Evolutionary conservation across 345 rosid genomes (phyloP).

Genomic region (Pseudoturritis turrita): DNA sequence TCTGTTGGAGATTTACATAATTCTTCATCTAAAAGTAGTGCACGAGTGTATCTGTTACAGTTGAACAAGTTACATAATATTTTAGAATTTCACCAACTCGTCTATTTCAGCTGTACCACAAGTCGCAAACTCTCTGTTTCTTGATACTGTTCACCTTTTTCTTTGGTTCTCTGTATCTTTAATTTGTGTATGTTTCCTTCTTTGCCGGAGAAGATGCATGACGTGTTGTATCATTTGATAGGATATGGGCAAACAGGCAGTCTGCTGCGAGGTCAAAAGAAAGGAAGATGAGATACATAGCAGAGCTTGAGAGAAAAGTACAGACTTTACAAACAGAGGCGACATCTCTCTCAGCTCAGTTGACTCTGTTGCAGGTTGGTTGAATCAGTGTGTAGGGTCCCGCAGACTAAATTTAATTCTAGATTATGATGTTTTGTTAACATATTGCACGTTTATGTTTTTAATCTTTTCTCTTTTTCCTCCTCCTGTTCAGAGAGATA

Average conservation of each 20-base stretch:
- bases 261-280: constrained; percentile 98
- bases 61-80: not conserved
- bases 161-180: not conserved
- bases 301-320: constrained; percentile 88
- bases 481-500: constrained; percentile 56
- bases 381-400: constrained; percentile 7
- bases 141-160: not conserved
- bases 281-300: constrained; percentile 91
- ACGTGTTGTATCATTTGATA: constrained; percentile 27
- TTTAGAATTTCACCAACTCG: not conserved
- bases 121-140: not conserved
- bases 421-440: not conserved
- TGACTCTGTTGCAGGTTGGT: constrained; percentile 79
- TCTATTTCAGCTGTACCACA: not conserved
- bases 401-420: not conserved
- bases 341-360: constrained; percentile 79
- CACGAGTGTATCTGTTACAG: not conserved
- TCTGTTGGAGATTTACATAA: not conserved
- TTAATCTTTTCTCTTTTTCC: not conserved
- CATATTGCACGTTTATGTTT: not conserved
- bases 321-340: constrained; percentile 88
- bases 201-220: not conserved
- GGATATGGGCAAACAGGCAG: constrained; percentile 98
- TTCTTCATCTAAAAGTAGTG: not conserved
- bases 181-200: not conserved